These are phyloP conservation scores for Rhynchosporium secalis DNA, from an alignment of 2,329 filamentous ascomycete species.

Conservation along the genomic window DNA sequence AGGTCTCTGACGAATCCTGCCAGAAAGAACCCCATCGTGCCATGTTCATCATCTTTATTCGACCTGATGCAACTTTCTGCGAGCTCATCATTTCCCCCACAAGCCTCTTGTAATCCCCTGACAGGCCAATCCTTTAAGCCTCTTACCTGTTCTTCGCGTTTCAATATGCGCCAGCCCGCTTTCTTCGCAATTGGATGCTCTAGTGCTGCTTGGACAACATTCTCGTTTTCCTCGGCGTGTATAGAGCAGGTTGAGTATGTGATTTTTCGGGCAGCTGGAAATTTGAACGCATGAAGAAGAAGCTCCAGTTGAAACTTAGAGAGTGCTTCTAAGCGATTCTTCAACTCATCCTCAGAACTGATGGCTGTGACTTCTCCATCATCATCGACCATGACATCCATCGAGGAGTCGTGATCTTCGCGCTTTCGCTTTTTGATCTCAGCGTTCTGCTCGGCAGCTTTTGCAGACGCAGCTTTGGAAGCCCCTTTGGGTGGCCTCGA, in stretches of 20 bases:
- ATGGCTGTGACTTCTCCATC: slow-evolving; percentile 55
- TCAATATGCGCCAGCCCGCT: slow-evolving; percentile 76
- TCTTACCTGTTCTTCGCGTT: slow-evolving; percentile 68
- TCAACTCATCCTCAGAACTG: slow-evolving; percentile 56
- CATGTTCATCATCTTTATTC: slow-evolving; percentile 75
- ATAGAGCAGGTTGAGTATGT: slow-evolving; percentile 95
- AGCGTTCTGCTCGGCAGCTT: slow-evolving; percentile 26
- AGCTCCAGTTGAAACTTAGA: slow-evolving; percentile 81
- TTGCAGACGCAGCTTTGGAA: slow-evolving; percentile 19
- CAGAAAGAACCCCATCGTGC: slow-evolving; percentile 95
- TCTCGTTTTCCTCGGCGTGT: slow-evolving; percentile 84
- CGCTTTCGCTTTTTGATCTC: slow-evolving; percentile 36
- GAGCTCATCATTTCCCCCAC: slow-evolving; percentile 51
- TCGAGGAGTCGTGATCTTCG: slow-evolving; percentile 33
- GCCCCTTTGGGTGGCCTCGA: slow-evolving; percentile 35
- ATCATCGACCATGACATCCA: slow-evolving; percentile 51
- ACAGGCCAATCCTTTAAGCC: slow-evolving; percentile 77
- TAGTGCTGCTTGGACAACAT: slow-evolving; percentile 74
- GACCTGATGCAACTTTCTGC: slow-evolving; percentile 79
- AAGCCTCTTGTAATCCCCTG: slow-evolving; percentile 53
- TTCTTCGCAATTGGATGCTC: slow-evolving; percentile 63
- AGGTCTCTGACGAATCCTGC: slow-evolving; percentile 70
- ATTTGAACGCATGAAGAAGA: slow-evolving; percentile 79
- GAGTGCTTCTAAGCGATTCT: slow-evolving; percentile 68
- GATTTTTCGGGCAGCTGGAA: slow-evolving; percentile 72